These are phyloP conservation scores for Martensiomyces pterosporus DNA, from an alignment of 192 early-diverging fungal species.

Conservation along the genomic window DNA sequence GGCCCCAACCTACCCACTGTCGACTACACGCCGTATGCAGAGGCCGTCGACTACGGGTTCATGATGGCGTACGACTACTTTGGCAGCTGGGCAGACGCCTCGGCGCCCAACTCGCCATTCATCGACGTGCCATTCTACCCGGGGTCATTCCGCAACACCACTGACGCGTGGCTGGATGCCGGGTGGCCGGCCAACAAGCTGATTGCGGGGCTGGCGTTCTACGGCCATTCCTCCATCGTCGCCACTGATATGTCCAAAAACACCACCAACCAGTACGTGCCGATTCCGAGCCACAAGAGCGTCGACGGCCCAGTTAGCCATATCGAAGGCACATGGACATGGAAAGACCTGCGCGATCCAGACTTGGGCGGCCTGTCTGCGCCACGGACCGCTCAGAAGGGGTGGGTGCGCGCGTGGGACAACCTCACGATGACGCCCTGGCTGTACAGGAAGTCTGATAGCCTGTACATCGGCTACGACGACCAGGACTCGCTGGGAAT, in stretches of 20 bases:
- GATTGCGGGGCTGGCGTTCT: constrained; percentile 62
- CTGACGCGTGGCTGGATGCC: constrained; percentile 55
- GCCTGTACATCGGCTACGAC: constrained; percentile 68
- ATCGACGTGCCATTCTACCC: constrained; percentile 38
- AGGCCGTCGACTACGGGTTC: constrained; percentile 62
- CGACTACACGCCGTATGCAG: constrained; percentile 57
- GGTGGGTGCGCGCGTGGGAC: constrained; percentile 69
- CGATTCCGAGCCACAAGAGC: constrained; percentile 46
- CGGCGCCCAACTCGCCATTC: constrained; percentile 47
- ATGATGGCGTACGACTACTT: constrained; percentile 71
- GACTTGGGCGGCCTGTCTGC: constrained; percentile 47
- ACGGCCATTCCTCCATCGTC: constrained; percentile 55
- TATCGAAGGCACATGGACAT: constrained; percentile 63
- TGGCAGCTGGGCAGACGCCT: constrained; percentile 63
- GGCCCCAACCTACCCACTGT: constrained; percentile 52
- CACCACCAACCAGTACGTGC: constrained; percentile 43
- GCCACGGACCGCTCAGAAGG: constrained; percentile 32
- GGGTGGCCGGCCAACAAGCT: constrained; percentile 63
- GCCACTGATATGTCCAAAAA: constrained; percentile 33
- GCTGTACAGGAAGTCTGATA: constrained; percentile 61
- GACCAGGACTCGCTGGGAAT: constrained; percentile 60
- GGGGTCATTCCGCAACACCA: constrained; percentile 52
- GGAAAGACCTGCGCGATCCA: constrained; percentile 55
- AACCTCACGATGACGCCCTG: constrained; percentile 64
- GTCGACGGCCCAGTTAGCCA: constrained; percentile 55